Evolutionary conservation across 2,329 filamentous ascomycete species (phyloP).

Genomic region (Aspergillus brasiliensis): DNA sequence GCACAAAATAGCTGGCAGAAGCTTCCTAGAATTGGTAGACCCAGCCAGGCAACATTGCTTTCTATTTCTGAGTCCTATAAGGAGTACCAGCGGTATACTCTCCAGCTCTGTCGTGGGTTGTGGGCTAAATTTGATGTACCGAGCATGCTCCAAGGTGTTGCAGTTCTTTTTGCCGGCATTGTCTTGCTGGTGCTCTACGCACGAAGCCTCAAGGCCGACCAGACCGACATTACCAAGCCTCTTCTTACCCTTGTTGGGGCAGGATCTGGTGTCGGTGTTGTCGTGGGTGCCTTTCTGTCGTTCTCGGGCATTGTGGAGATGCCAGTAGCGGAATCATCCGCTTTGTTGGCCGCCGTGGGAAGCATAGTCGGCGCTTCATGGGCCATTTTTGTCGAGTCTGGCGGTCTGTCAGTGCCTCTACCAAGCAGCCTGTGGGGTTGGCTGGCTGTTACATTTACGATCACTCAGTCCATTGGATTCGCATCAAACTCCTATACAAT

Average conservation of each 20-base stretch:
- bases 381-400: conserved; percentile 43
- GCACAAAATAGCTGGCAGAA: conserved; percentile 59
- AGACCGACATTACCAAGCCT: conserved; percentile 55
- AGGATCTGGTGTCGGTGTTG: conserved; percentile 51
- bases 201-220: conserved; percentile 56
- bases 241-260: conserved; percentile 55
- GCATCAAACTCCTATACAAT: conserved; percentile 98
- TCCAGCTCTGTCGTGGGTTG: conserved; percentile 76
- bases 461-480: conserved; percentile 90
- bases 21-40: conserved; percentile 44
- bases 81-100: conserved; percentile 75
- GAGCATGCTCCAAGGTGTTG: conserved; percentile 80
- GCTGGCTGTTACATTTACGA: conserved; percentile 75
- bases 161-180: conserved; percentile 69
- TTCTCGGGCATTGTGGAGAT: conserved; percentile 31
- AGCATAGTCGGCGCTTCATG: conserved; percentile 48
- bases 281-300: conserved; percentile 28
- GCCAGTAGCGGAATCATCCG: conserved; percentile 34
- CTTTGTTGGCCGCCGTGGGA: conserved; percentile 46
- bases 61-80: conserved; percentile 61
- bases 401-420: conserved; percentile 54
- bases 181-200: conserved; percentile 73
- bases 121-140: conserved; percentile 92
- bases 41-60: conserved; percentile 41
- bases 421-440: conserved; percentile 87